Evolutionary conservation across 2,329 filamentous ascomycete species (phyloP), one percentile per base, ranked within the genome.

Genomic region (Arthrobotrys musiformis): DNA sequence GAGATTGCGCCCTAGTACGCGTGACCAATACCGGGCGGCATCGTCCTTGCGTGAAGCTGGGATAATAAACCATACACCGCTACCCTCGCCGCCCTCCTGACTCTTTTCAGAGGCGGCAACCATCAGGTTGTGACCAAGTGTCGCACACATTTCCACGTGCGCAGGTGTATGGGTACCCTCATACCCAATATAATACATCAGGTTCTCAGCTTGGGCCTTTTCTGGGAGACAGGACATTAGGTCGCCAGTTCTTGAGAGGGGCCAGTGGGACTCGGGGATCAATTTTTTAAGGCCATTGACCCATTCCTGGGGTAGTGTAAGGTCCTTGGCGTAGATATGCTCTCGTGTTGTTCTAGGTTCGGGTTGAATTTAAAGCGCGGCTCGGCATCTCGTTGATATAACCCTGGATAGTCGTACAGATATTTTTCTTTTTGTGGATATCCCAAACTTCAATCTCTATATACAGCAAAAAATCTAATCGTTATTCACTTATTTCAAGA

Each of bases 31-130:
- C 81, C 98, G 94, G 0, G 93, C 91, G 1, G 98, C 93, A 2
- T 94, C 87, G 78, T 94, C 91, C 1, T 94, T 90, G 81, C 99
- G 94, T 81, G 95, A 96, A 35, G 90, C 93, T 83, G 97, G 93
- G 0, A 95, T 98, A 95, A 99, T 98, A 82, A 98, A 97, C 95
- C 95, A 99, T 40, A 99, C 89, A 0, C 95, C 97, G 67, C 92
- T 97, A 0, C 95, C 95, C 1, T 91, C 89, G 79, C 90, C 92
- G 82, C 95, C 92, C 2, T 91, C 92, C 61, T 91, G 86, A 67
- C 90, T 88, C 17, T 88, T 85, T 1, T 89, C 85, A 0, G 94
- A 98, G 1, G 93, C 90, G 79, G 97, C 93, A 1, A 99, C 93
- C 95, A 99, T 98, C 80, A 99, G 94, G 82, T 99, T 99, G 80